Evolutionary conservation across 2,329 filamentous ascomycete species (phyloP), one percentile per base, ranked within the genome.

Genomic region (Cladophialophora immunda): DNA sequence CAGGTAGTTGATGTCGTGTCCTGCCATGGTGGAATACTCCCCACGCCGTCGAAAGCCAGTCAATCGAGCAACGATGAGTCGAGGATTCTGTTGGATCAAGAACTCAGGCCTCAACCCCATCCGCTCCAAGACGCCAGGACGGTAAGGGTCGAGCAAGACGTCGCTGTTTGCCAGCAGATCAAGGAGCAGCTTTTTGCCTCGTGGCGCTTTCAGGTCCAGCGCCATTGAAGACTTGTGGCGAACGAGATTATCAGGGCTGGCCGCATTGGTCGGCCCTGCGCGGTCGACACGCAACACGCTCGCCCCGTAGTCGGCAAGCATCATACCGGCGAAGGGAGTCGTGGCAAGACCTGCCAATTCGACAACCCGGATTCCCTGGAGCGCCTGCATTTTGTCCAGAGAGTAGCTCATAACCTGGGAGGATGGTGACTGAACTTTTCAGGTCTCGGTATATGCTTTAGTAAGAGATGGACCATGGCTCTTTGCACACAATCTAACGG

Each of bases 21-120:
- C 94, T 0, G 94, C 93, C 94, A 97, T 97, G 74, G 86, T 81
- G 56, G 86, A 87, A 80, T 97, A 98, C 73, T 88, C 90, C 0
- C 94, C 94, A 79, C 96, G 92, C 41, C 94, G 85, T 13, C 94
- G 85, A 78, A 97, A 98, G 0, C 94, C 94, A 2, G 93, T 95
- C 86, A 98, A 90, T 45, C 94, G 90, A 8, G 87, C 93, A 64
- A 97, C 89, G 62, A 98, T 88, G 1, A 98, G 81, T 0, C 89
- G 83, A 11, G 90, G 90, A 78, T 97, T 97, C 22, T 86, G 75
- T 27, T 80, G 81, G 30, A 88, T 81, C 7, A 97, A 83, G 0
- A 86, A 85, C 0, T 86, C 84, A 0, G 94, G 94, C 0, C 88
- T 89, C 1, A 98, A 86, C 0, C 91, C 90, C 9, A 94, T 86